Conservation (phyloP, 306 rosid genomes). For the Casuarina glauca region DNA sequence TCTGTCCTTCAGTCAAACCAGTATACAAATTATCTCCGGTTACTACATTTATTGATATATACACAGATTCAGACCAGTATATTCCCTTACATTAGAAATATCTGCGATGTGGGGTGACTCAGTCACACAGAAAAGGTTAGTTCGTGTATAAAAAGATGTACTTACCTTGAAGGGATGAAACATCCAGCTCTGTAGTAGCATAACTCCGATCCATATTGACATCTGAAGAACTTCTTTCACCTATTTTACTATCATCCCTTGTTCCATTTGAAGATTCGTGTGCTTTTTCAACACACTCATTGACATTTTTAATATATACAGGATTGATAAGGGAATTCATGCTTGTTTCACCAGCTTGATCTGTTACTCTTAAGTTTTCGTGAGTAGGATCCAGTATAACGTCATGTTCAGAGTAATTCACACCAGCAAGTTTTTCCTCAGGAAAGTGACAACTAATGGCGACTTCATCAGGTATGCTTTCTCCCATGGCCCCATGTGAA, state of each 20-base stretch:
- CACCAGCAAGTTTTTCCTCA: background rate
- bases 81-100: background rate
- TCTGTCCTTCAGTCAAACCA: conserved; percentile 5
- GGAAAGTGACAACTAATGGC: background rate
- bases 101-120: background rate
- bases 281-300: background rate
- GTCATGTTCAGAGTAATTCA: background rate
- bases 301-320: conserved; percentile 1
- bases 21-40: background rate
- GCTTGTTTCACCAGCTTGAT: conserved; percentile 11
- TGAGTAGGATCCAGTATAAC: background rate
- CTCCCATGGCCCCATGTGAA: background rate
- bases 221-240: conserved; percentile 2
- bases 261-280: background rate
- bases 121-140: background rate
- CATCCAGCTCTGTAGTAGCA: background rate
- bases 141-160: too few relatives aligned
- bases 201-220: conserved; percentile 2
- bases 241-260: background rate
- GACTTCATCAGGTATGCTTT: background rate
- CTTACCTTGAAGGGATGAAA: background rate
- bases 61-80: background rate
- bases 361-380: background rate
- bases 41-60: background rate
- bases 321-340: background rate